Evolutionary conservation across 768 basidiomycete species (phyloP), one percentile per base, ranked within the genome.

Genomic region (Mycena maculata): DNA sequence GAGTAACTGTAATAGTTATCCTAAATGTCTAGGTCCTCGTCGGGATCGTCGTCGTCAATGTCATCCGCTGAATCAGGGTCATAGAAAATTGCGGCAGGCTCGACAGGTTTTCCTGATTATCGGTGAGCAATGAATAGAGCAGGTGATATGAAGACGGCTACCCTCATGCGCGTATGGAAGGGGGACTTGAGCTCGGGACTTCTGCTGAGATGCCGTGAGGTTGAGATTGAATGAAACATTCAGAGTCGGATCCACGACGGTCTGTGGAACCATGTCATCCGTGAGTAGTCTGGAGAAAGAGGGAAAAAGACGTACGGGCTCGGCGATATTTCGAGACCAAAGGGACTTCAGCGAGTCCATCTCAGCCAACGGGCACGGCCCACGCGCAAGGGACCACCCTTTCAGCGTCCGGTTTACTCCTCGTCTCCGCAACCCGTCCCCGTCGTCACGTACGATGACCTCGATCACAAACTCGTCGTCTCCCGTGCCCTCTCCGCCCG

Each of bases 41-140:
- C 96, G 23, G 96, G 96, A 81, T 98, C 96, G 60, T 97, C 96
- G 60, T 96, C 96, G 74, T 98, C 96, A 55, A 96, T 87, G 71
- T 98, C 96, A 74, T 98, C 96, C 28, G 92, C 95, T 28, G 93
- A 94, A 75, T 96, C 96, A 11, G 96, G 95, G 71, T 96, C 94
- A 69, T 97, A 98, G 66, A 91, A 83, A 60, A 98, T 96, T 2
- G 87, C 83, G 12, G 83, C 81, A 28, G 71, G 55, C 50, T 73
- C 73, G 8, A 58, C 25, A 5, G 74, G 71, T 73, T 81, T 80
- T 11, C 83, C 85, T 86, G 56, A 59, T 41, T 15, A 38, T 66
- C 41, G 31, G 15, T 15, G 44, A 67, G 44, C 33, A 41, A 50
- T 48, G 36, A 52, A 30, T 12, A 4, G 9, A 44, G 10, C 2